Conservation (phyloP, 331 rosid species). For the Prunus yedoensis region DNA sequence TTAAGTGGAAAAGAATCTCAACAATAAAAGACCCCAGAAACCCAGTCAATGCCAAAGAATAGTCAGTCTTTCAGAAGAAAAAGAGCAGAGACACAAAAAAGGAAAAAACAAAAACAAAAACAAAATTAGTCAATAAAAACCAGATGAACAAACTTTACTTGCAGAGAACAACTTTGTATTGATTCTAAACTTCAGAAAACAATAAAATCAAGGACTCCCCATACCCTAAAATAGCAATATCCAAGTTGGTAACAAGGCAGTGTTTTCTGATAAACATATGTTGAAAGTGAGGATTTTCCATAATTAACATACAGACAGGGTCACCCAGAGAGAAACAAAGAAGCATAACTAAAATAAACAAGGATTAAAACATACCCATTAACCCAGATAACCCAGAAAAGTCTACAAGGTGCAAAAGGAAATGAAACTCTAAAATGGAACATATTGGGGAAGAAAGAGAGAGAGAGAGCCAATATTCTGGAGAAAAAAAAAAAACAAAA, state of each 20-base stretch:
- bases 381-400: slow-evolving; percentile 3
- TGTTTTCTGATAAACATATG: background rate
- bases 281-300: slow-evolving; percentile 4
- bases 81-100: background rate
- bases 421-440: slow-evolving; percentile 19
- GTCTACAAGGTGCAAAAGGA: background rate
- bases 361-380: slow-evolving; percentile 13
- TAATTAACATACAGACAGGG: background rate
- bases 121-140: background rate
- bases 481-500: slow-evolving; percentile 9
- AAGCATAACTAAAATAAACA: background rate
- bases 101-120: background rate
- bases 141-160: background rate
- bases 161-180: background rate
- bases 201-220: background rate
- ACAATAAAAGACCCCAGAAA: slow-evolving; percentile 34
- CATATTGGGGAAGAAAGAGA: slow-evolving; percentile 20
- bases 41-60: slow-evolving; percentile 32
- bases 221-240: background rate
- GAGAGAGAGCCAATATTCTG: slow-evolving; percentile 15
- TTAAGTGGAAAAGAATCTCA: slow-evolving; percentile 20
- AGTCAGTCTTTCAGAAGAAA: slow-evolving; percentile 11
- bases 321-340: background rate
- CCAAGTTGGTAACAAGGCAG: background rate
- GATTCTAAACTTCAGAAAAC: slow-evolving; percentile 4